Percentiles rank a stretch among this genome's conserved stretches.
These are phyloP conservation scores for Kurtzmaniella cleridarum DNA, from an alignment of 805 yeast genomes.

Conservation along the genomic window DNA sequence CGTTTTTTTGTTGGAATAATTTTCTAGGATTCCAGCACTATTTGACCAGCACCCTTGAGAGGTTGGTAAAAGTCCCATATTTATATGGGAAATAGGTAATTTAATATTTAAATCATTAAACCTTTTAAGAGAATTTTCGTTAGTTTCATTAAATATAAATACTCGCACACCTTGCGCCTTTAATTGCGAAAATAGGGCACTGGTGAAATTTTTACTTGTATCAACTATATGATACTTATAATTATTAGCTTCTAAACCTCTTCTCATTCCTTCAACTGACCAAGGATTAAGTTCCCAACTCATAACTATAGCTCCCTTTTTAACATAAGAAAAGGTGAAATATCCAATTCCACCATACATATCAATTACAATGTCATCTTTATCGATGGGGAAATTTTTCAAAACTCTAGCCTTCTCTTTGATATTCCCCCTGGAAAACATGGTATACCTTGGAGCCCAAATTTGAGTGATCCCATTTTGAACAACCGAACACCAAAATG, in stretches of 20 bases:
- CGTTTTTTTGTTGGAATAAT: constrained; percentile 8
- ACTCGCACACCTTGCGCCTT: constrained; percentile 21
- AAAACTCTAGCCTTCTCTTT: constrained; percentile 71
- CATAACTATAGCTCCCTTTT: constrained; percentile 48
- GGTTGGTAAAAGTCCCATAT: constrained; percentile 74
- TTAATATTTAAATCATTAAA: constrained; percentile 13
- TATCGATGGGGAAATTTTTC: constrained; percentile 30
- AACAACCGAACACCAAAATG: constrained; percentile 65
- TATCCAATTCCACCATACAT: constrained; percentile 85
- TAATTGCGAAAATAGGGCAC: constrained; percentile 12
- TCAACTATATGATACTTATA: constrained; percentile 30
- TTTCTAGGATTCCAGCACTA: neutral
- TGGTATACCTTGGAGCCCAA: constrained; percentile 83
- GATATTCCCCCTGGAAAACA: constrained; percentile 85
- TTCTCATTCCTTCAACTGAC: constrained; percentile 66
- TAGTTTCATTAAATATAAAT: constrained; percentile 60
- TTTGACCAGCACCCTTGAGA: constrained; percentile 57
- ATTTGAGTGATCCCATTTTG: constrained; percentile 75
- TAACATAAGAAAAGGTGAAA: constrained; percentile 65
- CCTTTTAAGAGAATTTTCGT: constrained; percentile 45
- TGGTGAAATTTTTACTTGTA: constrained; percentile 21
- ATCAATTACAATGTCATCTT: constrained; percentile 50
- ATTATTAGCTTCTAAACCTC: constrained; percentile 47
- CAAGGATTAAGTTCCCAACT: constrained; percentile 87
- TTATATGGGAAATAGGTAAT: constrained; percentile 50